phyloP scores from a whole-genome alignment of 2,329 filamentous ascomycete species.

The Shiraia sp. region DNA sequence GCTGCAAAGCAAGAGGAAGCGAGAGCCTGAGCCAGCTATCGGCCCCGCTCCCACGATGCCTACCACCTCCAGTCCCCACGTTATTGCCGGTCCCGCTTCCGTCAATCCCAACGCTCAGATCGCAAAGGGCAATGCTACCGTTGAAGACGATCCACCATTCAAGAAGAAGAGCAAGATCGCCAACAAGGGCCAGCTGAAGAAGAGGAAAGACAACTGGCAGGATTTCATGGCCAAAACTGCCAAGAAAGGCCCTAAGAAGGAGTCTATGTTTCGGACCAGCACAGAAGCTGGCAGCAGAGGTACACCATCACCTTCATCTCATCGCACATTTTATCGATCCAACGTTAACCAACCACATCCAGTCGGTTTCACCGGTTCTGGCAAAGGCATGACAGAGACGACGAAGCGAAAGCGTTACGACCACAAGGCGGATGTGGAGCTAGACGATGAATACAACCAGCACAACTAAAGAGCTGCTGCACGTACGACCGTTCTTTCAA shows the following conservation, averaged over 20 bases:
- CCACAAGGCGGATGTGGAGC: slow-evolving; percentile 55
- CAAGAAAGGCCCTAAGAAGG: slow-evolving; percentile 78
- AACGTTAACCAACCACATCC: slow-evolving; percentile 26
- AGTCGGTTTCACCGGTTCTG: slow-evolving; percentile 97
- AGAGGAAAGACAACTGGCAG: slow-evolving; percentile 91
- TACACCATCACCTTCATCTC: slow-evolving; percentile 47
- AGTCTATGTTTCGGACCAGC: slow-evolving; percentile 95
- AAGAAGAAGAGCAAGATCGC: slow-evolving; percentile 80
- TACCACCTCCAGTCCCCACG: slow-evolving; percentile 48
- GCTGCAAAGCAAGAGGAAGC: slow-evolving; percentile 57
- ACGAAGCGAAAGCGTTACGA: slow-evolving; percentile 79
- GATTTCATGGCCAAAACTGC: slow-evolving; percentile 78
- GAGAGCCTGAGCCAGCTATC: slow-evolving; percentile 81
- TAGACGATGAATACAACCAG: slow-evolving; percentile 22
- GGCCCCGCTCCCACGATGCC: slow-evolving; percentile 47
- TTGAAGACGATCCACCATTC: slow-evolving; percentile 59
- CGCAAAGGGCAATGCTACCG: slow-evolving; percentile 68
- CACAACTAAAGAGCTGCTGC: slow-evolving; percentile 3
- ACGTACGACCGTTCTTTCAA: not conserved
- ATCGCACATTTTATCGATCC: not conserved
- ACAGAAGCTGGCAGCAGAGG: slow-evolving; percentile 85
- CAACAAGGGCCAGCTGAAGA: slow-evolving; percentile 89
- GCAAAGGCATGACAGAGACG: slow-evolving; percentile 95
- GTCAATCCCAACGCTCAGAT: slow-evolving; percentile 68
- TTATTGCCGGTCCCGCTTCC: slow-evolving; percentile 69